A percentile compares a stretch with the other conserved stretches of the same genome.
These are phyloP conservation scores for Epichloe gansuensis DNA, from an alignment of 2,329 filamentous ascomycete genomes.

Conservation along the genomic window DNA sequence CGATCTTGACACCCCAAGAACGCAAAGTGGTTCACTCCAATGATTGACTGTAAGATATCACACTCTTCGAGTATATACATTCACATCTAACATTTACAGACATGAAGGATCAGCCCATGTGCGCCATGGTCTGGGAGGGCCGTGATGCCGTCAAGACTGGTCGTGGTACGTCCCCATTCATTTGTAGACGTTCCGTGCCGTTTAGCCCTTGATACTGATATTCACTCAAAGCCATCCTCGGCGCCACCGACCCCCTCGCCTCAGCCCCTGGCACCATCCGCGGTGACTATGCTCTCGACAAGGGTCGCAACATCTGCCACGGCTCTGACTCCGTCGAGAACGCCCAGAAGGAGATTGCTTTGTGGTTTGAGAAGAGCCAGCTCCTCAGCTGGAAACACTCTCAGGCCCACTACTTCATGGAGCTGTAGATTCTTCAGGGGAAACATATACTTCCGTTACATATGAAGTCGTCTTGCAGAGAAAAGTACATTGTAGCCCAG, in stretches of 20 bases:
- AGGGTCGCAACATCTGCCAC: constrained; percentile 98
- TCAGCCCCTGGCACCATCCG: constrained; percentile 97
- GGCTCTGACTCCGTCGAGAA: constrained; percentile 97
- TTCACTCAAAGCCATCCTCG: constrained; percentile 58
- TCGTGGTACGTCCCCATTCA: constrained; percentile 49
- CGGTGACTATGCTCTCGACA: constrained; percentile 72
- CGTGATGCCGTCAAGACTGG: constrained; percentile 98
- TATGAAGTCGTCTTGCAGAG: background rate
- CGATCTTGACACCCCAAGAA: constrained; percentile 54
- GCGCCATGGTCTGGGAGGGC: constrained; percentile 99
- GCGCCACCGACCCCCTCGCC: constrained; percentile 95
- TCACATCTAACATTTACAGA: background rate
- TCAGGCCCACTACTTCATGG: constrained; percentile 91
- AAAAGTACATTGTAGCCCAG: background rate
- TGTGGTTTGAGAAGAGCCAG: constrained; percentile 93
- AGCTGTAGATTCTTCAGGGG: constrained; percentile 48
- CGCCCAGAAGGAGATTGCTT: constrained; percentile 98
- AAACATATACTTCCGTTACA: background rate
- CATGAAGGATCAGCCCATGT: constrained; percentile 50
- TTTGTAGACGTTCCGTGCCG: background rate
- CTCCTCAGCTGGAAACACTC: constrained; percentile 73
- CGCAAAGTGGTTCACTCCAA: constrained; percentile 95
- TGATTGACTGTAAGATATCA: constrained; percentile 69
- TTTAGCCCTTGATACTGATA: constrained; percentile 4
- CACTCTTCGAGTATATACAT: background rate